Evolutionary conservation across 1,284 basidiomycete species (phyloP).

Genomic region (Marasmius oreades): DNA sequence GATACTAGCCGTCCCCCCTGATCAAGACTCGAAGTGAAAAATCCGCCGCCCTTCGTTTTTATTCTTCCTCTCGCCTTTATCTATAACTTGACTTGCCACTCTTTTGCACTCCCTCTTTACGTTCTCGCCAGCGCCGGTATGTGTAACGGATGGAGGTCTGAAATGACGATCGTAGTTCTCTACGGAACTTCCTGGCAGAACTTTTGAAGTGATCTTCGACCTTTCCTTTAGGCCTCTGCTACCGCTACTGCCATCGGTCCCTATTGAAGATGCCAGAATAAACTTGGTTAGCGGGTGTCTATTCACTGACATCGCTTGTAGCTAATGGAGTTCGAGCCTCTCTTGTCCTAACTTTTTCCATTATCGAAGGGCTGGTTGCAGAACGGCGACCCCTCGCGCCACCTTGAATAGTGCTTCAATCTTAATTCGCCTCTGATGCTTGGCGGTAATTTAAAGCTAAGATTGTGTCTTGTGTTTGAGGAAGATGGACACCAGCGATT

Average conservation of each 20-base stretch:
- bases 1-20: too few relatives aligned
- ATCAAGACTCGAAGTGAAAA: too few relatives aligned
- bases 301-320: background rate
- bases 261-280: conserved; percentile 77
- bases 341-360: too few relatives aligned
- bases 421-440: conserved; percentile 43
- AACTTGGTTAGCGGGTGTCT: conserved; percentile 66
- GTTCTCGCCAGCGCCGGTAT: conserved; percentile 50
- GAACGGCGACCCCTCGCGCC: conserved; percentile 47
- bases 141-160: conserved; percentile 78
- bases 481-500: too few relatives aligned
- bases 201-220: conserved; percentile 4
- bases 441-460: too few relatives aligned
- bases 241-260: conserved; percentile 49
- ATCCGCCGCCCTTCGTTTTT: too few relatives aligned
- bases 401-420: conserved; percentile 70
- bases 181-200: conserved; percentile 1
- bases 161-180: conserved; percentile 56
- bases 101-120: conserved; percentile 36
- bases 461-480: background rate
- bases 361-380: conserved; percentile 79
- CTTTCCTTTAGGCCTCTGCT: conserved; percentile 41
- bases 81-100: conserved; percentile 16
- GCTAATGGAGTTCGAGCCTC: conserved; percentile 44
- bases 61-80: conserved; percentile 6